A percentile compares a stretch with the other conserved stretches of the same genome.
phyloP scores from a whole-genome alignment of 192 early-diverging fungal species.

The Backusella tarrabulga region DNA sequence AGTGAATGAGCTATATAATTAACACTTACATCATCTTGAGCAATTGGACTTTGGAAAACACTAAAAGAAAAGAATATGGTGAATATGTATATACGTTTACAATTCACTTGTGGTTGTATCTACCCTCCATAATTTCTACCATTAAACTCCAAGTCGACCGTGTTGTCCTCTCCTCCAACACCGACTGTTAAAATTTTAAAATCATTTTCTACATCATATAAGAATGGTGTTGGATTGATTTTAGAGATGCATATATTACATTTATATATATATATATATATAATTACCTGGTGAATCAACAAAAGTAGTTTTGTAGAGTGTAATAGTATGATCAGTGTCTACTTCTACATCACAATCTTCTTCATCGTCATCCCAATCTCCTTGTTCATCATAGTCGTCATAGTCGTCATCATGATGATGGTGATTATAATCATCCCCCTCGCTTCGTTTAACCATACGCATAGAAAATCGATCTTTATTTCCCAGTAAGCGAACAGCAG shows the following conservation, averaged over 20 bases:
- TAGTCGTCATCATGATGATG: not conserved
- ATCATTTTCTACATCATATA: too few species aligned
- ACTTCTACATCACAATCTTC: not conserved
- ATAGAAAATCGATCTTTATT: not conserved
- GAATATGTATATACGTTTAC: too few species aligned
- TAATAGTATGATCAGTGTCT: not conserved
- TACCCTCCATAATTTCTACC: too few species aligned
- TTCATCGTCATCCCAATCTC: not conserved
- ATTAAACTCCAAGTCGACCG: too few species aligned
- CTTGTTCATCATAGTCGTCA: not conserved
- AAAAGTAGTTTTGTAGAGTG: not conserved
- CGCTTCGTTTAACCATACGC: not conserved
- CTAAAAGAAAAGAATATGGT: too few species aligned
- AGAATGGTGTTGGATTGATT: not conserved
- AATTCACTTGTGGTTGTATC: too few species aligned
- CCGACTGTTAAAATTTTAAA: too few species aligned
- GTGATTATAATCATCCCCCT: not conserved
- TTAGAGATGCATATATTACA: not conserved
- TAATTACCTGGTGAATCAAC: not conserved
- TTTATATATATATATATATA: not conserved
- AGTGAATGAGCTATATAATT: too few species aligned
- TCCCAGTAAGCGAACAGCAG: constrained; percentile 23
- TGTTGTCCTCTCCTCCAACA: too few species aligned
- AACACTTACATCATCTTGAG: too few species aligned
- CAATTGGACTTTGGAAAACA: too few species aligned